A percentile compares a stretch with the other conserved stretches of the same genome.
Evolutionary conservation across 2,329 filamentous ascomycete genomes (phyloP).

Genomic region (Thielaviopsis populi): DNA sequence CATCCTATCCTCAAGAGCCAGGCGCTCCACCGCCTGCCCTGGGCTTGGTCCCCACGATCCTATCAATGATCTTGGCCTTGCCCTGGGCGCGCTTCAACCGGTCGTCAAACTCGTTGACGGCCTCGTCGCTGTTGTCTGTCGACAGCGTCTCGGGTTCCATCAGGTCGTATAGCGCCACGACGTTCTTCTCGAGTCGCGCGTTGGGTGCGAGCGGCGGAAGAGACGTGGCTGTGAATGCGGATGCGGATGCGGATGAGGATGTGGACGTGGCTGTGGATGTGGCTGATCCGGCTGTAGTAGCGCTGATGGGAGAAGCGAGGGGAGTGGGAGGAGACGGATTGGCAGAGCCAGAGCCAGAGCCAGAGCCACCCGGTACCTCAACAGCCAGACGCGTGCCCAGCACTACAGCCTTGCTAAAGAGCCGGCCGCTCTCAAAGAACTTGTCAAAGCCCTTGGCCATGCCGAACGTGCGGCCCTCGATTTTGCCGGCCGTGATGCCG

Average conservation of each 20-base stretch:
- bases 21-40: background rate
- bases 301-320: background rate
- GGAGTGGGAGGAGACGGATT: background rate
- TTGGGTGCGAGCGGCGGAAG: slow-evolving; percentile 38
- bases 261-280: background rate
- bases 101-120: slow-evolving; percentile 84
- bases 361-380: no score
- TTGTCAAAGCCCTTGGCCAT: slow-evolving; percentile 90
- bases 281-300: background rate
- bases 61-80: slow-evolving; percentile 74
- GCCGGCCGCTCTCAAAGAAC: slow-evolving; percentile 61
- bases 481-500: slow-evolving; percentile 60
- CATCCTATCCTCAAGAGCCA: slow-evolving; percentile 16
- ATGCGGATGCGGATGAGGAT: no score
- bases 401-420: slow-evolving; percentile 66
- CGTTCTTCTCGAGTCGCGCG: slow-evolving; percentile 58
- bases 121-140: slow-evolving; percentile 73
- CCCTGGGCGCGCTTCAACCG: slow-evolving; percentile 67
- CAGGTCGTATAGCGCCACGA: slow-evolving; percentile 58
- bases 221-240: slow-evolving; percentile 17
- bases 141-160: slow-evolving; percentile 65
- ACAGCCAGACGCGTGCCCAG: slow-evolving; percentile 57
- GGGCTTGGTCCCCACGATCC: slow-evolving; percentile 36
- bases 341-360: background rate
- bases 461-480: slow-evolving; percentile 81